Evolutionary conservation across 2,329 filamentous ascomycete genomes (phyloP).

Genomic region (Phialocephala sp.): DNA sequence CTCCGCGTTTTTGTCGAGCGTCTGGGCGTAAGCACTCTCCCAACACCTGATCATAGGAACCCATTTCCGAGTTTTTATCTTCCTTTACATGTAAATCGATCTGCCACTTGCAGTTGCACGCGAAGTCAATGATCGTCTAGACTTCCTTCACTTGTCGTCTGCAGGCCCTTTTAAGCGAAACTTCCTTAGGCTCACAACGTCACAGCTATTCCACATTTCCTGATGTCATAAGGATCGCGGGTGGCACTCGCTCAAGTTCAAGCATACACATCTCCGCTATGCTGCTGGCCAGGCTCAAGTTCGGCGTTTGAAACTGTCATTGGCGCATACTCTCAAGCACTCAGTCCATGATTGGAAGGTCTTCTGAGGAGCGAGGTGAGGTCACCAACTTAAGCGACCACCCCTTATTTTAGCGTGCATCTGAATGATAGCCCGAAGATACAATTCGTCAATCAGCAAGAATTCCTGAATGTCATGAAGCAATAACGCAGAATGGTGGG

Average conservation of each 20-base stretch:
- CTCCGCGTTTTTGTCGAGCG: not conserved
- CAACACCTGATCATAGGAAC: no score
- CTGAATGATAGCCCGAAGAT: not conserved
- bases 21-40: no score
- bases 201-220: not conserved
- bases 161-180: not conserved
- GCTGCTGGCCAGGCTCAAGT: not conserved
- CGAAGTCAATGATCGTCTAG: not conserved
- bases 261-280: not conserved
- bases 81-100: not conserved
- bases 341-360: not conserved
- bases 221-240: not conserved
- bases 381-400: constrained; percentile 1
- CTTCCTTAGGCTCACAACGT: not conserved
- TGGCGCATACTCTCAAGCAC: not conserved
- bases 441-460: not conserved
- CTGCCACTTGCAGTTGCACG: not conserved
- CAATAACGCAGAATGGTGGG: not conserved
- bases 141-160: not conserved
- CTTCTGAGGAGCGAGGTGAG: not conserved
- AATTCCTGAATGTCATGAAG: not conserved
- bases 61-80: not conserved
- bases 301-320: not conserved
- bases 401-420: not conserved
- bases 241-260: not conserved